Evolutionary conservation across 2,329 filamentous ascomycete genomes (phyloP).

Genomic region (Colletotrichum endophyticum): DNA sequence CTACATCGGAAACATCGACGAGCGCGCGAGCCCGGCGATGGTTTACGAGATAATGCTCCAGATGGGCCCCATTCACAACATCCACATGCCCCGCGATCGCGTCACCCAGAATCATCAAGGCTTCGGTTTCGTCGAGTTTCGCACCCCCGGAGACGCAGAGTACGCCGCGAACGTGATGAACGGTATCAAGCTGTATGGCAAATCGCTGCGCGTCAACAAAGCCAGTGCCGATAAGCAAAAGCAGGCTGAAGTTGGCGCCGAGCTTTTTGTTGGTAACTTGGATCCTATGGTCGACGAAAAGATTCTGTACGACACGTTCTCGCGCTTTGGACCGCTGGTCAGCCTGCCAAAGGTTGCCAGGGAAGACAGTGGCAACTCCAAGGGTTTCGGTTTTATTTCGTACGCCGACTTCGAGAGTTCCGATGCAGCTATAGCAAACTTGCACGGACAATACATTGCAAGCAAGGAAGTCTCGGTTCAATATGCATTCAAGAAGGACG

Average conservation of each 20-base stretch:
- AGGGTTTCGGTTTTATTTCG: constrained; percentile 96
- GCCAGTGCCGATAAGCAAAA: constrained; percentile 91
- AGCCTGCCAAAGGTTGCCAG: constrained; percentile 89
- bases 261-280: constrained; percentile 95
- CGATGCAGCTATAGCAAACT: constrained; percentile 87
- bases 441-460: constrained; percentile 96
- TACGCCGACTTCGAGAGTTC: constrained; percentile 93
- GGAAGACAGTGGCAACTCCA: constrained; percentile 86
- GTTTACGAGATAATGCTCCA: constrained; percentile 99
- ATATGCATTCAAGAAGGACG: constrained; percentile 99
- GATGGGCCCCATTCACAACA: constrained; percentile 95
- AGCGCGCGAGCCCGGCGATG: constrained; percentile 87
- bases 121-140: constrained; percentile 99
- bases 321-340: constrained; percentile 86
- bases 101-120: constrained; percentile 97
- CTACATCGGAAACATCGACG: constrained; percentile 98
- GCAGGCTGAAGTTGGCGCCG: constrained; percentile 89
- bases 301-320: constrained; percentile 92
- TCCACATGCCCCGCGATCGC: constrained; percentile 97
- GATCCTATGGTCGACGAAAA: constrained; percentile 96
- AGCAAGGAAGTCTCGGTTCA: constrained; percentile 97
- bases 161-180: constrained; percentile 98
- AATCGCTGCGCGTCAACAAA: constrained; percentile 97
- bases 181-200: constrained; percentile 89
- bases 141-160: constrained; percentile 92